Evolutionary conservation across 1,139 yeast genomes (phyloP), one percentile per base, ranked within the genome.

Genomic region (Yamadazyma taylorii): DNA sequence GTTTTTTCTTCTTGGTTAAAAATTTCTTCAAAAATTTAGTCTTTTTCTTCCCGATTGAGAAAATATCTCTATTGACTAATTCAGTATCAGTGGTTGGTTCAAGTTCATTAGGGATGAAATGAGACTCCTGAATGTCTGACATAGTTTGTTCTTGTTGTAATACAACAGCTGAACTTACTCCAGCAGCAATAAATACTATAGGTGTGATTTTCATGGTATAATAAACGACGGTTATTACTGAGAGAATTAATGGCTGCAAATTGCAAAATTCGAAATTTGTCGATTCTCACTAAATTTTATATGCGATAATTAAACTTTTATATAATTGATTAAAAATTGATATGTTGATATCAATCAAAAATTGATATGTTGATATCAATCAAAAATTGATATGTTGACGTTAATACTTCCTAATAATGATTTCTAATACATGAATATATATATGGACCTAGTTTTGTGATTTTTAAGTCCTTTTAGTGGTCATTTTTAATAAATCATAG

Each of bases 1-100:
- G 25, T 7, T 31, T 35, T 15, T 36, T 34, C 24, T 40, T 39
- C 32, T 39, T 44, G 5, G 17, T 32, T 22, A 36, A 34, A 12
- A 46, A 13, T 15, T 40, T 32, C 10, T 36, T 35, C 10, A 36
- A 12, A 6, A 38, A 13, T 16, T 27, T 33, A 10, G 35, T 14
- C 24, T 27, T 27, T 17, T 27, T 27, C 21, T 27, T 27, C 4
- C 30, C 30, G 5, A 27, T 16, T 16, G 30, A 27, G 14, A 27
- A 14, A 4, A 27, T 14, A n/a, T 27, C 30, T 16, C 30, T 27
- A 16, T 15, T 16, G 21, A 9, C 21, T 21, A 27, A 27, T 8
- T 27, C 30, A 12, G 17, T 5, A 12, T 8, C 21, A 6, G 21
- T 19, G 5, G 21, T 6, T 19, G 8, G 8, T 8, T 19, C 21